Evolutionary conservation across 1,284 basidiomycete genomes (phyloP), one percentile per base, ranked within the genome.

Genomic region (Cryptococcus wingfieldii): DNA sequence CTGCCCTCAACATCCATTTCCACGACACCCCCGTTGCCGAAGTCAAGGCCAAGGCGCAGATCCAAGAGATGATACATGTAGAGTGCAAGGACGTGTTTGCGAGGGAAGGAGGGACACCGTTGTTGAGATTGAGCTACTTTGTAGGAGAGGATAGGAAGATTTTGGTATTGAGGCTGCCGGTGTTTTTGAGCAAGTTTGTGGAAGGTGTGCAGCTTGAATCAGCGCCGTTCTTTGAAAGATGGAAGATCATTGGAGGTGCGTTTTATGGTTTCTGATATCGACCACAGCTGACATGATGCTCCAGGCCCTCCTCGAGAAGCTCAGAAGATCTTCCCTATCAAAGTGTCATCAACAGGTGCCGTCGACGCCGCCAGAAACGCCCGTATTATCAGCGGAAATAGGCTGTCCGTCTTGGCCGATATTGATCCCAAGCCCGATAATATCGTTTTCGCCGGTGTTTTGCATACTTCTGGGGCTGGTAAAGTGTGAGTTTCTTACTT

Each of bases 171-270:
- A 85, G 86, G 48, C 79, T 98, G 42, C 95, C 96, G 4, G 84
- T 98, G 61, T 83, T 90, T 51, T 71, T 96, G 61, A 88, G 86
- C 45, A 93, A 95, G 76, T 99, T 99, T 77, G 82, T 98, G 61
- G 94, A 97, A 72, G 89, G 89, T 38, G 92, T 97, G 54, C 87
- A 86, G 67, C 83, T 98, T 38, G 85, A 83, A 14, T 81, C 84
- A 57, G 79, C 83, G 0, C 89, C 95, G 64, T 98, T 98, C 81
- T 98, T 98, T 76, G 94, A 97, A 76, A 82, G 96, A 53, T 99
- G 96, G 96, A 92, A 92, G 76, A 80, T 97, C 67, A 97, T 98
- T 56, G 95, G 95, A 18, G 93, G 92, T 76, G 51, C 56, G 72
- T 66, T 25, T 23, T 13, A 10, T 46, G 8, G 23, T n/a, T 14